Percentiles rank a stretch among this genome's conserved stretches.
Evolutionary conservation across 2,329 filamentous ascomycete species (phyloP).

Genomic region (Fusarium gaditjirri): DNA sequence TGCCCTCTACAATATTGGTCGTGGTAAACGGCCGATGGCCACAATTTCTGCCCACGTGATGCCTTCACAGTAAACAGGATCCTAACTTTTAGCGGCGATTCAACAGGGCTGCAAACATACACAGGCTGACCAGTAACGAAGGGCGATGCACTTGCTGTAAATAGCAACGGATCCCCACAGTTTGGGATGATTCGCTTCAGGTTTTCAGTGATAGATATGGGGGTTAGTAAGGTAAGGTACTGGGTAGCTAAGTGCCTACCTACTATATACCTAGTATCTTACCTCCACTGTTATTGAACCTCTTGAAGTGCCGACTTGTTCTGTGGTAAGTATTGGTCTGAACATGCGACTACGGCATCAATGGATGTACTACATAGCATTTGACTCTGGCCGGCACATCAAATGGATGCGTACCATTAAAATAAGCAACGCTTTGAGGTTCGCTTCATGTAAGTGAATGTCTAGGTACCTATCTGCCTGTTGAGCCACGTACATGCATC

Average conservation of each 20-base stretch:
- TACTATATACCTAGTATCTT: too few relatives aligned
- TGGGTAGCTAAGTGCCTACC: background rate
- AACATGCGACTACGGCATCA: background rate
- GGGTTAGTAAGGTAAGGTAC: background rate
- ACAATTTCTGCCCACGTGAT: slow-evolving; percentile 15
- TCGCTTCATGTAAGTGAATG: background rate
- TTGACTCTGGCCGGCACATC: background rate
- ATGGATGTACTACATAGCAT: background rate
- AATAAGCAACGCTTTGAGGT: background rate
- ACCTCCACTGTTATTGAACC: too few relatives aligned
- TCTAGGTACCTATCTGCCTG: too few relatives aligned
- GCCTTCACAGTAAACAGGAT: background rate
- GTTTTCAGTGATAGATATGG: background rate
- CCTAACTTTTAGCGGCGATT: background rate
- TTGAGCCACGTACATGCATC: background rate
- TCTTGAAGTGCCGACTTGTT: background rate
- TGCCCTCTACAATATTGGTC: background rate
- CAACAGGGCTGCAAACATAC: background rate
- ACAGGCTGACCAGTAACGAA: background rate
- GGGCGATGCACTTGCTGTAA: background rate
- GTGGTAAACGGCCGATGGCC: background rate
- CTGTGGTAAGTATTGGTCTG: background rate
- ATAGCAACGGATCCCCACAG: background rate
- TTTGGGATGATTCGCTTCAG: background rate
- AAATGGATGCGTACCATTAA: background rate